Conservation (phyloP, 768 basidiomycete species). For the Tubosaeta brunneosetosa region DNA sequence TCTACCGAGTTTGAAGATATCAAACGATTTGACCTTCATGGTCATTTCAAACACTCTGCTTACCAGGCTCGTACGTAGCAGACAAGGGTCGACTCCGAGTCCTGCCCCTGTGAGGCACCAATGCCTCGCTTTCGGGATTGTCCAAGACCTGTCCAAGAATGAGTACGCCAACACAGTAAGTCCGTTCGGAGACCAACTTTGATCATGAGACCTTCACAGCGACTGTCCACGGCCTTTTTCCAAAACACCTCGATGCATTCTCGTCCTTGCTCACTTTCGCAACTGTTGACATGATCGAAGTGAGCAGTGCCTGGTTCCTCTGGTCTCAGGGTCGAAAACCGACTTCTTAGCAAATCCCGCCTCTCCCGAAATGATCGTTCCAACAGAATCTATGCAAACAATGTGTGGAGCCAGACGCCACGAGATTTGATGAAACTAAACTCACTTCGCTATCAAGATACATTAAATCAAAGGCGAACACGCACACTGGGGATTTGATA, state of each 20-base stretch:
- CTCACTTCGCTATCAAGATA: constrained; percentile 73
- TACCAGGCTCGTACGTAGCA: constrained; percentile 81
- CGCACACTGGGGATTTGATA: constrained; percentile 73
- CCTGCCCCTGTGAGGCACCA: constrained; percentile 32
- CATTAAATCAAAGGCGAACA: constrained; percentile 89
- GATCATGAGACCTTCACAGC: constrained; percentile 92
- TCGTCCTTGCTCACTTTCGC: constrained; percentile 58
- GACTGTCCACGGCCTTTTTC: constrained; percentile 65
- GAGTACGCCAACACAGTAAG: not conserved
- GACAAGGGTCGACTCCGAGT: constrained; percentile 62
- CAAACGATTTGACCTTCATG: not conserved
- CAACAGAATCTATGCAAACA: constrained; percentile 53
- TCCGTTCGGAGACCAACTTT: constrained; percentile 47
- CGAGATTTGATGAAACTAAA: not conserved
- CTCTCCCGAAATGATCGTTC: constrained; percentile 66
- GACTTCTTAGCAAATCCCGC: constrained; percentile 54
- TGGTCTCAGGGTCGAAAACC: constrained; percentile 53
- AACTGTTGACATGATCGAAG: constrained; percentile 70
- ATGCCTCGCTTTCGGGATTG: constrained; percentile 39
- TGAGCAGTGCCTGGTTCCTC: constrained; percentile 47
- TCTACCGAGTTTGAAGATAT: constrained; percentile 38
- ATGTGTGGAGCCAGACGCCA: not conserved
- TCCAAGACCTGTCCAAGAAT: constrained; percentile 55
- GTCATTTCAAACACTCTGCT: constrained; percentile 8
- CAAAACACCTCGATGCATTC: constrained; percentile 72